Percentiles rank a stretch among this genome's conserved stretches.
phyloP scores from a whole-genome alignment of 2,329 filamentous ascomycete genomes.

The Blumeria hordei region DNA sequence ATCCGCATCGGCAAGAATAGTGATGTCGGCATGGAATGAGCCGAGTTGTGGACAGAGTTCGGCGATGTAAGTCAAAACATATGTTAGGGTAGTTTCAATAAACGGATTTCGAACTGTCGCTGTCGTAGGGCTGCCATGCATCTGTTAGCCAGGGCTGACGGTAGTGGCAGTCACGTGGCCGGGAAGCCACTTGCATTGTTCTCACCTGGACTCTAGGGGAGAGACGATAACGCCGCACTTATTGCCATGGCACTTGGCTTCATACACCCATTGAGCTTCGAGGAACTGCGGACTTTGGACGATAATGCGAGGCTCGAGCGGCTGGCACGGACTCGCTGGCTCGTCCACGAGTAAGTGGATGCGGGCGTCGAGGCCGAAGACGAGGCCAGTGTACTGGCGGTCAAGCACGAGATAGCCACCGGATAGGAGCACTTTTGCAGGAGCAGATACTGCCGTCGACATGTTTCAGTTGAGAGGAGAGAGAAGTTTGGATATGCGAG shows the following conservation, averaged over 20 bases:
- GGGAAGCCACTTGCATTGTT: too few species aligned
- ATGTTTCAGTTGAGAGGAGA: slow-evolving; percentile 1
- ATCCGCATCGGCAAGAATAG: slow-evolving; percentile 81
- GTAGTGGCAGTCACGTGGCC: too few species aligned
- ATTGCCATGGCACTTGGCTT: slow-evolving; percentile 9
- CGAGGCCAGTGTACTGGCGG: slow-evolving; percentile 54
- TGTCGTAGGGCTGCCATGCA: slow-evolving; percentile 10
- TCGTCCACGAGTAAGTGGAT: slow-evolving; percentile 38
- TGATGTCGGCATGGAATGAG: slow-evolving; percentile 45
- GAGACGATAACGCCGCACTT: too few species aligned
- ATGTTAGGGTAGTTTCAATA: slow-evolving; percentile 74
- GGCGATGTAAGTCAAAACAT: slow-evolving; percentile 61
- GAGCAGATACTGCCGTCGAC: slow-evolving; percentile 44
- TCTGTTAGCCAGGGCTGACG: too few species aligned
- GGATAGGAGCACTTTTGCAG: slow-evolving; percentile 84
- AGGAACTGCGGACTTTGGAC: slow-evolving; percentile 83
- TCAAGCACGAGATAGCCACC: slow-evolving; percentile 92
- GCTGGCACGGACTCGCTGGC: slow-evolving; percentile 34
- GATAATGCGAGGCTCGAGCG: slow-evolving; percentile 48
- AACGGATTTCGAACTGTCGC: slow-evolving; percentile 46
- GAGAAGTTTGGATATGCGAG: too few species aligned
- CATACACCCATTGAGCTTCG: slow-evolving; percentile 69
- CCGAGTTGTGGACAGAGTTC: slow-evolving; percentile 4
- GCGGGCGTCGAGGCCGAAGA: slow-evolving; percentile 41
- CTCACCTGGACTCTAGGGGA: too few species aligned